Conservation (phyloP, 306 rosid genomes). For the Alnus glutinosa region DNA sequence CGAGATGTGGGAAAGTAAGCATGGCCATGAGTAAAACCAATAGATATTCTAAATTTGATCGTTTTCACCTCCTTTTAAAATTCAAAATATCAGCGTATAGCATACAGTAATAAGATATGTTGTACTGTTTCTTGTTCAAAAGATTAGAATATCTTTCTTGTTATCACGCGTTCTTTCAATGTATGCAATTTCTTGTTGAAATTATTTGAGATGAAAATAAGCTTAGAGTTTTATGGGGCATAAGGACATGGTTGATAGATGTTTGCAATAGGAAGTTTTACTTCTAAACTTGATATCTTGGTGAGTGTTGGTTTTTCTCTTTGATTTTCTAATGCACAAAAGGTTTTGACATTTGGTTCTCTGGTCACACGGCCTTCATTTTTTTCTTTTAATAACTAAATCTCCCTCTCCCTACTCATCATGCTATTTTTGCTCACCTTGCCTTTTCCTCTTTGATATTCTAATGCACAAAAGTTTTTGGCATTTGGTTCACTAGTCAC, state of each 20-base stretch:
- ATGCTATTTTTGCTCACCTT: not conserved
- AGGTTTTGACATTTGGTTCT: not conserved
- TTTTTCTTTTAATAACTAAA: not conserved
- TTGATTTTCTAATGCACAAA: not conserved
- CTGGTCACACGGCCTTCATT: not conserved
- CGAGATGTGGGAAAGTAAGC: not conserved
- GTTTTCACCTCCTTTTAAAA: not conserved
- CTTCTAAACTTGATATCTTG: not conserved
- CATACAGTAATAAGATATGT: not conserved
- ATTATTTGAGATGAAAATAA: not conserved
- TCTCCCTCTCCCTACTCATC: not conserved
- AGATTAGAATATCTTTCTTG: not conserved
- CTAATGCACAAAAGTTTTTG: not conserved
- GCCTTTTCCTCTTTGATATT: not conserved
- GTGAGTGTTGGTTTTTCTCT: not conserved
- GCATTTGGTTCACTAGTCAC: not conserved
- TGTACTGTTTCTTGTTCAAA: not conserved
- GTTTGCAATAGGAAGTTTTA: not conserved
- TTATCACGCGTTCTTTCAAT: not conserved
- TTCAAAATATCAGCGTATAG: not conserved
- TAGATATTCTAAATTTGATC: slow-evolving; percentile 1
- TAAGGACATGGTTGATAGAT: not conserved
- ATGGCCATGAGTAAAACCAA: not conserved
- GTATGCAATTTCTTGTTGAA: not conserved
- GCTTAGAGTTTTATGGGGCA: slow-evolving; percentile 6